Percentiles rank a stretch among this genome's conserved stretches.
phyloP scores from a whole-genome alignment of 345 rosid species.

The Murraya koenigii region DNA sequence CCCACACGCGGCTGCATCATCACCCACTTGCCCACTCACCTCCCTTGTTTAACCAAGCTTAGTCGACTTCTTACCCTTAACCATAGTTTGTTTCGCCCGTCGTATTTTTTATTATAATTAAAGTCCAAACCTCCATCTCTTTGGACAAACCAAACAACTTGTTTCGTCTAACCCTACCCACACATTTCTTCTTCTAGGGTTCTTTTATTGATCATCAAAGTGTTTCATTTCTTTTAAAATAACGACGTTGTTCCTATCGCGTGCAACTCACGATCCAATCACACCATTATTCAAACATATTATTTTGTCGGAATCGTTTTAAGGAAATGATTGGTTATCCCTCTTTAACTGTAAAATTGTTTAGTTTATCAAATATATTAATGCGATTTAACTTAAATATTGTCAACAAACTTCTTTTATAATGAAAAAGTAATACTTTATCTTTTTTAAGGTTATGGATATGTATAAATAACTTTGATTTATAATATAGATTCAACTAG shows the following conservation, averaged over 20 bases:
- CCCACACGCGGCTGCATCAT: slow-evolving; percentile 49
- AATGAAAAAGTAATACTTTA: neutral
- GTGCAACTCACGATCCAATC: slow-evolving; percentile 13
- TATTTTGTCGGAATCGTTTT: neutral
- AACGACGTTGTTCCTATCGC: neutral
- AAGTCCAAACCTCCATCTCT: slow-evolving; percentile 12
- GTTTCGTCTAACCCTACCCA: slow-evolving; percentile 38
- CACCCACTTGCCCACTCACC: slow-evolving; percentile 26
- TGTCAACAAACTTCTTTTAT: neutral
- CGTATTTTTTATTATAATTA: neutral
- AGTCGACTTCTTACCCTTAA: slow-evolving; percentile 39
- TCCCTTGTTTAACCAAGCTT: slow-evolving; percentile 19
- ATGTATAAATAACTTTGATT: neutral
- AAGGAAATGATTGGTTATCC: neutral
- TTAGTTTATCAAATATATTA: neutral
- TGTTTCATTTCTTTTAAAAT: slow-evolving; percentile 11
- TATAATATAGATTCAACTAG: too few relatives aligned
- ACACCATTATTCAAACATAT: neutral
- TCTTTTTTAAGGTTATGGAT: neutral
- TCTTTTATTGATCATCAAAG: slow-evolving; percentile 20
- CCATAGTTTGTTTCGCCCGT: slow-evolving; percentile 34
- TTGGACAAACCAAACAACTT: slow-evolving; percentile 19
- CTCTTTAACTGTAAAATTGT: neutral
- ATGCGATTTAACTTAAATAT: neutral
- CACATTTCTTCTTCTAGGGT: slow-evolving; percentile 26